These are phyloP conservation scores for Ettlia oleoabundans DNA, from an alignment of 139 green algal species.

Conservation along the genomic window DNA sequence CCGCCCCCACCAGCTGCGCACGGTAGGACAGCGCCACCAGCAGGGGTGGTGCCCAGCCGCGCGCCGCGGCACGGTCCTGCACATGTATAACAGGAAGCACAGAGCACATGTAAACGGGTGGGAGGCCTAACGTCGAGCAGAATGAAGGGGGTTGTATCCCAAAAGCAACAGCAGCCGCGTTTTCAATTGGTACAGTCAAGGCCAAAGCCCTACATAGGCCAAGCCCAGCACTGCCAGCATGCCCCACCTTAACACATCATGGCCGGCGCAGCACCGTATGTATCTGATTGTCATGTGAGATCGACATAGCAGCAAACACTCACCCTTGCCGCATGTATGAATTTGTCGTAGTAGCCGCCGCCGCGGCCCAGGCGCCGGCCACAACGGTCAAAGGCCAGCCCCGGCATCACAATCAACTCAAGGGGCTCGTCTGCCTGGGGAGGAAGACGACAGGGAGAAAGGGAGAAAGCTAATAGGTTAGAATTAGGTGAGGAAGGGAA, in stretches of 20 bases:
- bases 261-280: too few relatives aligned
- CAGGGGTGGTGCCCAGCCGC: conserved; percentile 45
- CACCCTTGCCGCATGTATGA: conserved; percentile 39
- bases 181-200: too few relatives aligned
- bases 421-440: conserved; percentile 39
- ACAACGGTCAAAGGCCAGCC: conserved; percentile 72
- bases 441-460: background rate
- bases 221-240: too few relatives aligned
- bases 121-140: too few relatives aligned
- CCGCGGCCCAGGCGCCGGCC: conserved; percentile 74
- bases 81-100: too few relatives aligned
- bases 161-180: too few relatives aligned
- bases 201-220: too few relatives aligned
- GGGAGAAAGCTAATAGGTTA: background rate
- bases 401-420: conserved; percentile 83
- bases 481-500: background rate
- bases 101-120: too few relatives aligned
- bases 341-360: conserved; percentile 79
- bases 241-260: too few relatives aligned
- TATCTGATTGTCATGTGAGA: background rate
- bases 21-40: conserved; percentile 59
- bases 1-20: conserved; percentile 50
- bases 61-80: background rate
- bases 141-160: too few relatives aligned
- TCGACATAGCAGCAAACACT: too few relatives aligned